Base-by-base conservation (phyloP, 352 stramenopile genomes). In the Globisporangium solare region DNA sequence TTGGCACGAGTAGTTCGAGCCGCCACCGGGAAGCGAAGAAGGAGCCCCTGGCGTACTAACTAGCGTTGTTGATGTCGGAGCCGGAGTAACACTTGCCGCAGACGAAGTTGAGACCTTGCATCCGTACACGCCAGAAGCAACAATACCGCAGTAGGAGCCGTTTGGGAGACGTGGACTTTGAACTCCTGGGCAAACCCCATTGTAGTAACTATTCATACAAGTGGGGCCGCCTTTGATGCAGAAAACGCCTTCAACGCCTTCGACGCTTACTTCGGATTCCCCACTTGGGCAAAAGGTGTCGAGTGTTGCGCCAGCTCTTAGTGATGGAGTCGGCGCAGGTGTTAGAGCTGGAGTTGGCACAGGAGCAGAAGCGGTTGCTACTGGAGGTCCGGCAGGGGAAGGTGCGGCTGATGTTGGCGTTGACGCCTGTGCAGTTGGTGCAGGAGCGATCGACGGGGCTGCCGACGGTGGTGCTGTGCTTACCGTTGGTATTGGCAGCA, bases 121-220 rank as follows among this genome's bases (percentile, higher is more conserved):
- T 13, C 60, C 60, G 31, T 54, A 67, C 39, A 67, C 60, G 0
- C 60, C 60, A 8, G 55, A 60, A 12, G 47, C 35, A 4, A 67
- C 60, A 31, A 64, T 20, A 2, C 54, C 55, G 22, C 60, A 67
- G 55, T 51, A 59, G 4, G 57, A 63, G 21, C 57, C 57, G 40
- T 52, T 39, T 6, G 48, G 40, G 7, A 63, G n/a, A n/a, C 24
- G 47, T 6, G 22, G 22, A 13, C 15, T 46, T 21, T 66, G 22
- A 17, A 35, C 27, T 3, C 51, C 54, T n/a, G 66, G 66, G n/a
- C 66, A 70, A 22, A 60, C 42, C 20, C 66, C 66, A 13, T 40
- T 58, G 18, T 17, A 41, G n/a, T 59, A 41, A 27, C 55, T n/a
- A 17, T 17, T 49, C n/a, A 41, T 46, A 18, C 66, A 73, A 14